phyloP scores from a whole-genome alignment of 768 basidiomycete genomes.

The Naganishia friedmannii region DNA sequence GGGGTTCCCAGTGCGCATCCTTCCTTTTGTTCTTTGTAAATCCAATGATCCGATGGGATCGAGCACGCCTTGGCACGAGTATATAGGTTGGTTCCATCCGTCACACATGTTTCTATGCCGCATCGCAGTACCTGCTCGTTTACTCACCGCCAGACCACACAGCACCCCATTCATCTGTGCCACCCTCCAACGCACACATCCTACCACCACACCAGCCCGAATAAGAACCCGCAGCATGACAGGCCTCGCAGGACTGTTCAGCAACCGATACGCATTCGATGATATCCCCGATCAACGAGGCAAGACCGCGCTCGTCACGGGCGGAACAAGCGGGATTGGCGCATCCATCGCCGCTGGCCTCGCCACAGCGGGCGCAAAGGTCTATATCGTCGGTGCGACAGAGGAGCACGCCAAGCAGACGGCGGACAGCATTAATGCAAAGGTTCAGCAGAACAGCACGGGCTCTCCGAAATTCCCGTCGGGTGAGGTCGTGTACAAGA shows the following conservation, averaged over 20 bases:
- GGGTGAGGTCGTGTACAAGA: constrained; percentile 36
- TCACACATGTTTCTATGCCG: no score
- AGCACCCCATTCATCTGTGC: no score
- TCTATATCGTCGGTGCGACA: constrained; percentile 46
- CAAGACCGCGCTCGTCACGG: constrained; percentile 58
- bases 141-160: no score
- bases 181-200: no score
- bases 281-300: constrained; percentile 58
- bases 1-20: no score
- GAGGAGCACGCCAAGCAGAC: constrained; percentile 44
- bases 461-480: constrained; percentile 29
- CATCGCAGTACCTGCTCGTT: no score
- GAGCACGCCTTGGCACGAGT: no score
- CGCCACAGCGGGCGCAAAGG: constrained; percentile 34
- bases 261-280: constrained; percentile 46
- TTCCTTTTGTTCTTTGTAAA: no score
- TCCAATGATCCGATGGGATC: no score
- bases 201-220: neutral
- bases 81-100: no score
- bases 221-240: constrained; percentile 28
- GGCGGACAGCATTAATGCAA: constrained; percentile 35
- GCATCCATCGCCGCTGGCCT: constrained; percentile 38
- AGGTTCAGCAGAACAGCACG: constrained; percentile 4
- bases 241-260: constrained; percentile 44
- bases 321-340: constrained; percentile 54